Base-by-base conservation (phyloP, 2,329 filamentous ascomycete genomes). In the Macrophomina phaseolina region DNA sequence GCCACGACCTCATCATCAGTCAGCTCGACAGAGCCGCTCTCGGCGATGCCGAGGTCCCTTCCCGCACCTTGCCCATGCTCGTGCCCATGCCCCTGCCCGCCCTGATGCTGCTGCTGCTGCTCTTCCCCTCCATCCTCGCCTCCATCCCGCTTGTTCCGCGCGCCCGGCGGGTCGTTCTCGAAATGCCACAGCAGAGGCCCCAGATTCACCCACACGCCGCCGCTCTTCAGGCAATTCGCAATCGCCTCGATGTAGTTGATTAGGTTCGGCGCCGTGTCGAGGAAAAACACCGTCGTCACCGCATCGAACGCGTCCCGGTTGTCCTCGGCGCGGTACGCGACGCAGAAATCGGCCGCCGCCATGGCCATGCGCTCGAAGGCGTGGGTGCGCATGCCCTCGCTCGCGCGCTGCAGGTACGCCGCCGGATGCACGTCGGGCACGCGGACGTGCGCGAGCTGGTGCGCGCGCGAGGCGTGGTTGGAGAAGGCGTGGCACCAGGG, bases 161-260 rank as follows among this genome's bases (percentile, higher is more conserved):
- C 56, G 46, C 87, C 86, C 0, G 86, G 87, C 0, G 87, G 84
- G 49, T 90, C 86, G 71, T 93, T 90, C 76, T 96, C 93, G 77
- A 96, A 98, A 78, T 99, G 96, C 95, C 95, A 99, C 48, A 98
- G 82, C 65, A 99, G 80, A 0, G 95, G 95, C 0, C 95, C 95
- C 30, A 97, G 82, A 74, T 99, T 99, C 74, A 97, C 86, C 83
- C 97, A 91, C 4, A 97, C 73, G 0, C 95, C 95, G 32, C 91
- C 91, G 0, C 87, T 83, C 71, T 86, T 88, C 60, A 99, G 85
- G 73, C 94, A 96, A 74, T 91, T 87, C 49, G 81, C 82, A 65
- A 98, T 91, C 1, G 93, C 90, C 75, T 97, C 89, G 40, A 99
- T 87, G 75, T 99, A 99, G 2, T 91, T 87, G 64, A 98, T 90